Percentiles rank a stretch among this genome's conserved stretches.
Conservation (phyloP, 257 asterid genomes). For the Eucommia ulmoides region DNA sequence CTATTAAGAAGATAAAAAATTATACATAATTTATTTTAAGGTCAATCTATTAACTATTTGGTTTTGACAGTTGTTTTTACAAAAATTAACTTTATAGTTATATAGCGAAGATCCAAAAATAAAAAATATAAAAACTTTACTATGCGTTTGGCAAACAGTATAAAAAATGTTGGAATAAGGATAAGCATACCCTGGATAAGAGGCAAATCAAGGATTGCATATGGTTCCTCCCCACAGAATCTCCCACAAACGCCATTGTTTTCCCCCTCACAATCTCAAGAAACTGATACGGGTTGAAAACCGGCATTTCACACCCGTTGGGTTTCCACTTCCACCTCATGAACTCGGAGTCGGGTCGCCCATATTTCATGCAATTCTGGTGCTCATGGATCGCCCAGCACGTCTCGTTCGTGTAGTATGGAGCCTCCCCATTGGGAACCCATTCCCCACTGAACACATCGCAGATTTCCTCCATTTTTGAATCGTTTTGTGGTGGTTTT, state of each 20-base stretch:
- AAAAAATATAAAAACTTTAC: too few relatives aligned
- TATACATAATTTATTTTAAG: too few relatives aligned
- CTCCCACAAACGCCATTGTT: constrained; percentile 66
- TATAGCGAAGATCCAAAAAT: too few relatives aligned
- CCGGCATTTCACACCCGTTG: constrained; percentile 40
- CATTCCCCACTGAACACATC: constrained; percentile 32
- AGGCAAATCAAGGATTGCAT: constrained; percentile 73
- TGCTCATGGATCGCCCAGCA: constrained; percentile 22
- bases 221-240: constrained; percentile 61
- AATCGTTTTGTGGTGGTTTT: constrained; percentile 6
- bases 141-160: too few relatives aligned
- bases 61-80: too few relatives aligned
- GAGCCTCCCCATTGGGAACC: constrained; percentile 43
- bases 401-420: constrained; percentile 40
- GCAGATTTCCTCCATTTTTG: constrained; percentile 19
- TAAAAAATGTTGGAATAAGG: too few relatives aligned
- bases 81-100: too few relatives aligned
- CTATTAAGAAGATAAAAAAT: too few relatives aligned
- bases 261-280: constrained; percentile 45
- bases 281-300: constrained; percentile 44
- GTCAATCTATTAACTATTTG: too few relatives aligned
- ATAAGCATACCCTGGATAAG: constrained; percentile 50
- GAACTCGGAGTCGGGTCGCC: constrained; percentile 21
- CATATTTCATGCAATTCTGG: constrained; percentile 23
- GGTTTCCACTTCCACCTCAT: constrained; percentile 35